Evolutionary conservation across 495 filamentous ascomycete genomes (phyloP), one percentile per base, ranked within the genome.

Genomic region (Trichoderma erinaceum): DNA sequence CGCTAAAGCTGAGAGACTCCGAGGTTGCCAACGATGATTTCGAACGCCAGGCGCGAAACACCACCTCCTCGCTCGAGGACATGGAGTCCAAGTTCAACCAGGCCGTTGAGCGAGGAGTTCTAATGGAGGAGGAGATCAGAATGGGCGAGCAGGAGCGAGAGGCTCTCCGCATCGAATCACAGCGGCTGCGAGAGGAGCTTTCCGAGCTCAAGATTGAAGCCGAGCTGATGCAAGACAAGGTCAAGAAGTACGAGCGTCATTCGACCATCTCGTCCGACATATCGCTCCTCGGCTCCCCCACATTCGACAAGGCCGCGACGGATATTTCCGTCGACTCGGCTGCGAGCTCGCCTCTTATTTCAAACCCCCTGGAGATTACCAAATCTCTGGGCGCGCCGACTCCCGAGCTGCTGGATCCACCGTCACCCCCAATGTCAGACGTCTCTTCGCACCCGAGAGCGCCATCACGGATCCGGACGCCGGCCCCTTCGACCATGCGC

Each of bases 1-100:
- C 93, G 73, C 81, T 97, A 58, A 90, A 85, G 75, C 78, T 99
- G 64, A 88, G 95, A 68, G 96, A 99, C 73, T 97, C 95, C 69
- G 95, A 99, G 77, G 96, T 99, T 43, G 90, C 90, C 70, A 99
- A 99, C 78, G 95, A 99, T 83, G 95, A 99, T 76, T 97, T 92
- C 75, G 95, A 99, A 78, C 88, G 93, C 68, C 93, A 98, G 78
- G 93, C 94, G 68, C 87, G 95, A 68, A 92, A 97, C 73, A 97
- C 92, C 21, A 90, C 90, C 21, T 97, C 94, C 58, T 97, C 94
- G 68, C 85, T 97, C 70, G 96, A 99, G 80, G 95, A 98, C 75
- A 79, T 99, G 75, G 95, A 98, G 78, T 94, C 91, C 66, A 99
- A 98, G 75, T 97, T 93, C 78, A 97, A 97, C 76, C 84, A 94